Conservation (phyloP, 179 eudicot genomes). For the Beta macrorhiza region DNA sequence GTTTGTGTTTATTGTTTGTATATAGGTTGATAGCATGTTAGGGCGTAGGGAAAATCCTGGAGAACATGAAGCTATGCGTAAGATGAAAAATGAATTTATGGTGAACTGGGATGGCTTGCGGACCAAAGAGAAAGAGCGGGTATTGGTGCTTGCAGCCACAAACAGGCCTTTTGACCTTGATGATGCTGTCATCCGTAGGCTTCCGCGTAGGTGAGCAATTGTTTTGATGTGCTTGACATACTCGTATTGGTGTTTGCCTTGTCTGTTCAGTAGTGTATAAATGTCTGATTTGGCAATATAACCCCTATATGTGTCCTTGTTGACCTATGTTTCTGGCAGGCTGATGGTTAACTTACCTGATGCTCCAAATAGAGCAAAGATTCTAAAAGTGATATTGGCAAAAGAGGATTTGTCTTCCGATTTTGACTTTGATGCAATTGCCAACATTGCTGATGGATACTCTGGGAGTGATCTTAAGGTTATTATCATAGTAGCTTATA, state of each 20-base stretch:
- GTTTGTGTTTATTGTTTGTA: neutral
- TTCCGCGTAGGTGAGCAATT: constrained; percentile 70
- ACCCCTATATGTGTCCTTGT: neutral
- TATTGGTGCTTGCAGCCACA: constrained; percentile 90
- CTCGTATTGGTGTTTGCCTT: neutral
- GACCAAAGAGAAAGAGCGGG: constrained; percentile 93
- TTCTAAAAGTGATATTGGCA: constrained; percentile 74
- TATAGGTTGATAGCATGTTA: constrained; percentile 91
- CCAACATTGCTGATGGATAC: constrained; percentile 86
- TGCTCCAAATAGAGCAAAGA: constrained; percentile 74
- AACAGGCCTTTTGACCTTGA: constrained; percentile 96
- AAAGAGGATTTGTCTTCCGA: constrained; percentile 77
- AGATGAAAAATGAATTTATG: constrained; percentile 98
- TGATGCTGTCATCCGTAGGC: constrained; percentile 94
- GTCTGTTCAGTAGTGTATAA: neutral
- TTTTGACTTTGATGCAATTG: constrained; percentile 69
- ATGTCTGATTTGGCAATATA: neutral
- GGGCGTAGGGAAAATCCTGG: constrained; percentile 97
- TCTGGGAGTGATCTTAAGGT: constrained; percentile 98
- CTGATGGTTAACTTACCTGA: constrained; percentile 95
- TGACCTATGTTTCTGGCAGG: constrained; percentile 38
- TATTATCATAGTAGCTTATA: constrained; percentile 1
- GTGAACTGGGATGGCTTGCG: constrained; percentile 97
- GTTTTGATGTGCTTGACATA: neutral
- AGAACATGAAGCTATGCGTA: constrained; percentile 98